Conservation (phyloP, 495 filamentous ascomycete genomes). For the Annulohypoxylon bovei region DNA sequence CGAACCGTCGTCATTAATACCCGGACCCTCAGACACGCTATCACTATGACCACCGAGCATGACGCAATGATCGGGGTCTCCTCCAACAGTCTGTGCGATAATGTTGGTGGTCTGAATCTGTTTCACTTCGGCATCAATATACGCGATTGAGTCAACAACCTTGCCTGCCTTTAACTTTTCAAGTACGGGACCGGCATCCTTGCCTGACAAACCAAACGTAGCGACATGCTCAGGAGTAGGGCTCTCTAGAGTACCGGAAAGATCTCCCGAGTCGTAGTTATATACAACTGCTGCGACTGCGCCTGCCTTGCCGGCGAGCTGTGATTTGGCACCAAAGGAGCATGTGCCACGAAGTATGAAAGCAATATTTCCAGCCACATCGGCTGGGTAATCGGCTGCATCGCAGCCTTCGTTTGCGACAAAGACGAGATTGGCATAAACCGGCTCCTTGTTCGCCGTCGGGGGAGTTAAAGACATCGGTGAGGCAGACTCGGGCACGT, state of each 20-base stretch:
- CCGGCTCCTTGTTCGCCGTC: constrained; percentile 64
- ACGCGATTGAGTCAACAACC: constrained; percentile 61
- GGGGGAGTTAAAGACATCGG: constrained; percentile 70
- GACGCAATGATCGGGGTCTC: constrained; percentile 65
- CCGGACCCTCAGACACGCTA: constrained; percentile 61
- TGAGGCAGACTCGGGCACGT: constrained; percentile 59
- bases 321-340: constrained; percentile 68
- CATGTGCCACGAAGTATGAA: constrained; percentile 67
- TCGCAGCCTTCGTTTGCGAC: constrained; percentile 61
- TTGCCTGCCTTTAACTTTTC: constrained; percentile 58
- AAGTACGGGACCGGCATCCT: constrained; percentile 60
- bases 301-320: constrained; percentile 64
- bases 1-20: constrained; percentile 63
- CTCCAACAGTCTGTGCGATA: constrained; percentile 63
- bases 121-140: constrained; percentile 62
- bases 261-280: constrained; percentile 60
- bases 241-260: constrained; percentile 64
- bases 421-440: constrained; percentile 56
- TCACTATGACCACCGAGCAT: constrained; percentile 68
- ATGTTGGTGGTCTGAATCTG: constrained; percentile 61
- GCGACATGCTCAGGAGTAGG: constrained; percentile 64
- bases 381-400: constrained; percentile 55
- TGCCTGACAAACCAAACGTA: constrained; percentile 65
- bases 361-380: constrained; percentile 61
- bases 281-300: constrained; percentile 70